Evolutionary conservation across 2,329 filamentous ascomycete species (phyloP).

Genomic region (Trichoderma oligosporum): DNA sequence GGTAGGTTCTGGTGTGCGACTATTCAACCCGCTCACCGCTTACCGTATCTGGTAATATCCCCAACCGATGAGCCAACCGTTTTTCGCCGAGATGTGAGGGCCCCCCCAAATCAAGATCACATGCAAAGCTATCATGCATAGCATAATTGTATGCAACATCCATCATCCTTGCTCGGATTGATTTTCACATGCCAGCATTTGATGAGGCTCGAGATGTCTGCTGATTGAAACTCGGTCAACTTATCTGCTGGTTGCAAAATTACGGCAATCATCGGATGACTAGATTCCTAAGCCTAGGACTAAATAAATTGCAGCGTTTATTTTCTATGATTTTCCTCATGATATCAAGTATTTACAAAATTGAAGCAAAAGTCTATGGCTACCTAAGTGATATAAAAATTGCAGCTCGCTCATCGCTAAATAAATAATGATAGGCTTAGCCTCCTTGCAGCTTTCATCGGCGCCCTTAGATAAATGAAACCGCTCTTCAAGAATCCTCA

Average conservation of each 20-base stretch:
- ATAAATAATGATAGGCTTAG: background rate
- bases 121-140: conserved; percentile 10
- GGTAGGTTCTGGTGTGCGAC: background rate
- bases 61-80: conserved; percentile 21
- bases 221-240: background rate
- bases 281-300: background rate
- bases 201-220: background rate
- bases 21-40: conserved; percentile 22
- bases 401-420: background rate
- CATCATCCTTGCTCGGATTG: conserved; percentile 3
- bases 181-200: conserved; percentile 18
- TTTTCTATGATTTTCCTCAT: background rate
- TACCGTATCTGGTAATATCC: conserved; percentile 20
- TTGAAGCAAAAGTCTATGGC: too few relatives aligned
- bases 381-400: too few relatives aligned
- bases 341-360: background rate
- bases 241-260: background rate
- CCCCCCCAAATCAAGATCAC: conserved; percentile 11
- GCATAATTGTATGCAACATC: background rate
- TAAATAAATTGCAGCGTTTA: too few relatives aligned
- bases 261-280: background rate
- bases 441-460: background rate
- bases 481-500: background rate
- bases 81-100: conserved; percentile 24
- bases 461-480: background rate